A percentile compares a stretch with the other conserved stretches of the same genome.
phyloP scores from a whole-genome alignment of 2,329 filamentous ascomycete species.

The Grosmannia huntii region DNA sequence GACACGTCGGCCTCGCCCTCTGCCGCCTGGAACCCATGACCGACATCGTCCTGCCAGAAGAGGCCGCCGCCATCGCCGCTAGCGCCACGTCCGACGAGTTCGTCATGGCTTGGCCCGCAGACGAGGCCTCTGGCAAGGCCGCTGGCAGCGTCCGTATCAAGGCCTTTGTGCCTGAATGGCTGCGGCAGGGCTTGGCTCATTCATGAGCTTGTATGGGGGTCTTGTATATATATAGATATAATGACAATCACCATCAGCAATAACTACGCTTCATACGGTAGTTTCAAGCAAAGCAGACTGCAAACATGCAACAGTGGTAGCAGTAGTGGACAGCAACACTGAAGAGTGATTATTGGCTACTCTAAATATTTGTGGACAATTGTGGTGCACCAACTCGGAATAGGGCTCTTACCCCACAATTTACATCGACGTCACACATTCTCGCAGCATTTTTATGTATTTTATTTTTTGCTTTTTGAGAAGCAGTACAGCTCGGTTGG shows the following conservation, averaged over 20 bases:
- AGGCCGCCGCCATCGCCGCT: conserved; percentile 49
- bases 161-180: conserved; percentile 77
- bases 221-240: neutral
- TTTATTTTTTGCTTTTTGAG: neutral
- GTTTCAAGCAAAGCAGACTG: too few species aligned
- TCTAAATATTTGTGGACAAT: too few species aligned
- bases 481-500: conserved; percentile 2
- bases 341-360: too few species aligned
- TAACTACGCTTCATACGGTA: too few species aligned
- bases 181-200: conserved; percentile 26
- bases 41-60: conserved; percentile 54
- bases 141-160: conserved; percentile 45
- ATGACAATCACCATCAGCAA: too few species aligned
- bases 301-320: too few species aligned
- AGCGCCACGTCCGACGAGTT: conserved; percentile 51
- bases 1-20: conserved; percentile 76
- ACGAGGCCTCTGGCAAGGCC: conserved; percentile 21
- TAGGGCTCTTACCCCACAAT: too few species aligned
- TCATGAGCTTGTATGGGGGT: neutral
- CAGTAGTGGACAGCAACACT: too few species aligned
- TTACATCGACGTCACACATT: too few species aligned
- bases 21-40: conserved; percentile 90
- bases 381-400: too few species aligned
- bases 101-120: conserved; percentile 24
- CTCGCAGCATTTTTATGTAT: neutral